phyloP scores from a whole-genome alignment of 1,284 basidiomycete genomes.

The Ustilago loliicola region DNA sequence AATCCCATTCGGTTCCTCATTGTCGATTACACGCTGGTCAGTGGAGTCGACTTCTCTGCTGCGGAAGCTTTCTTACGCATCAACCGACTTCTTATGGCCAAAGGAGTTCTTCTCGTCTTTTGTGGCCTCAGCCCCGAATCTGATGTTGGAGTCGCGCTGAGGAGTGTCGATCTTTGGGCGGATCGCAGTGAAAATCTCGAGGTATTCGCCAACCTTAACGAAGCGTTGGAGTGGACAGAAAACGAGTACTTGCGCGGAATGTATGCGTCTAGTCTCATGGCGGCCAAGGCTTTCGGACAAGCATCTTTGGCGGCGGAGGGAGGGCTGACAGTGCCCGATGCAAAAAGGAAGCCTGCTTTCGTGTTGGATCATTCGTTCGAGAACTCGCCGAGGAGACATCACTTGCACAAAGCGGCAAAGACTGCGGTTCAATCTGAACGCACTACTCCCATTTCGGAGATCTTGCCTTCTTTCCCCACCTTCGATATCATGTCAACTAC shows the following conservation, averaged over 20 bases:
- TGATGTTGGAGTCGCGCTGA: constrained; percentile 63
- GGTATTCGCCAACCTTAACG: constrained; percentile 85
- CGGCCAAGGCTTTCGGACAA: constrained; percentile 67
- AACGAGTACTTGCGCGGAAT: constrained; percentile 71
- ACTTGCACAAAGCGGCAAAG: constrained; percentile 81
- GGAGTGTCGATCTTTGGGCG: constrained; percentile 79
- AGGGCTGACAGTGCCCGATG: constrained; percentile 70
- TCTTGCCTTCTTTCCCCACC: constrained; percentile 6
- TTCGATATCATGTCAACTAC: not conserved
- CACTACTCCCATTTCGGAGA: constrained; percentile 36
- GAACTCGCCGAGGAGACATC: constrained; percentile 81
- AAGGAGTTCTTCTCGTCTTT: constrained; percentile 85
- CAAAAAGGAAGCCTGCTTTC: constrained; percentile 61
- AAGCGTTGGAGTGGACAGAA: constrained; percentile 87
- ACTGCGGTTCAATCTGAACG: constrained; percentile 50
- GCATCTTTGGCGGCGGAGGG: constrained; percentile 72
- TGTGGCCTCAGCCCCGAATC: constrained; percentile 78
- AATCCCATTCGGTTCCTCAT: constrained; percentile 84
- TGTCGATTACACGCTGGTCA: constrained; percentile 79
- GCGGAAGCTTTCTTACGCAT: constrained; percentile 95
- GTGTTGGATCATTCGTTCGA: constrained; percentile 76
- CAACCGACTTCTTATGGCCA: constrained; percentile 83
- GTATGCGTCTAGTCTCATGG: constrained; percentile 68
- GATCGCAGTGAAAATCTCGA: constrained; percentile 73
- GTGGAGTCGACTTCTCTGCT: constrained; percentile 92